A percentile compares a stretch with the other conserved stretches of the same genome.
Evolutionary conservation across 345 rosid genomes (phyloP).

Genomic region (Bruguiera parviflora): DNA sequence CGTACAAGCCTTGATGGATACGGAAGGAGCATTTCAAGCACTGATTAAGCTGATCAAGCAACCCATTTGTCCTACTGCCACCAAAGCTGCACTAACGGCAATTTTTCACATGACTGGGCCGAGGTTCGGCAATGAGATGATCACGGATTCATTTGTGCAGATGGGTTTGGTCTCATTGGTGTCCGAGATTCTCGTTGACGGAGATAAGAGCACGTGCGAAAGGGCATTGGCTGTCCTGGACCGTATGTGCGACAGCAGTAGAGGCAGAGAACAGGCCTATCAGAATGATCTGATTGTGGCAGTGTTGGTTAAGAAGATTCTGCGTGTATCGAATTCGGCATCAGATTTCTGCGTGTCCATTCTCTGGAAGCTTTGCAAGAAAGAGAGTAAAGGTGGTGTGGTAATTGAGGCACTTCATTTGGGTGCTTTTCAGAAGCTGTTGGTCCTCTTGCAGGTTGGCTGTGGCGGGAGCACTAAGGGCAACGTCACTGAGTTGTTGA

Average conservation of each 20-base stretch:
- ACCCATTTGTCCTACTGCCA: slow-evolving; percentile 30
- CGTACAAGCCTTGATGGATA: background rate
- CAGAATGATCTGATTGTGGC: slow-evolving; percentile 29
- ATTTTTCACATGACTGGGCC: slow-evolving; percentile 25
- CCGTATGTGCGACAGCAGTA: slow-evolving; percentile 19
- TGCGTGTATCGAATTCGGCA: slow-evolving; percentile 21
- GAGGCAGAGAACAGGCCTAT: slow-evolving; percentile 28
- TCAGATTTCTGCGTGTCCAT: slow-evolving; percentile 29
- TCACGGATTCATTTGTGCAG: slow-evolving; percentile 12
- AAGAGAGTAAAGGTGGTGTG: slow-evolving; percentile 10
- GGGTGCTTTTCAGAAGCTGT: slow-evolving; percentile 32
- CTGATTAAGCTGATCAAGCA: slow-evolving; percentile 25
- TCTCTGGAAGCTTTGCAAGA: slow-evolving; percentile 35
- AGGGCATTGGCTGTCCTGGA: slow-evolving; percentile 36
- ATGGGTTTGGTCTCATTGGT: slow-evolving; percentile 26
- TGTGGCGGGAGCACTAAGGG: slow-evolving; percentile 24
- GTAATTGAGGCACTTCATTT: slow-evolving; percentile 26
- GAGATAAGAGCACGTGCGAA: slow-evolving; percentile 29
- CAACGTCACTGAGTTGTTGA: slow-evolving; percentile 32
- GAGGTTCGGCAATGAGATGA: background rate
- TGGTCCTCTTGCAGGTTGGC: slow-evolving; percentile 34
- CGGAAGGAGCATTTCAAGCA: slow-evolving; percentile 23
- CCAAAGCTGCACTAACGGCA: slow-evolving; percentile 27
- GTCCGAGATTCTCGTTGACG: slow-evolving; percentile 32
- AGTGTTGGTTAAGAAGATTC: slow-evolving; percentile 34